Base-by-base conservation (phyloP, 345 rosid species). In the Lenwebbia sp. region DNA sequence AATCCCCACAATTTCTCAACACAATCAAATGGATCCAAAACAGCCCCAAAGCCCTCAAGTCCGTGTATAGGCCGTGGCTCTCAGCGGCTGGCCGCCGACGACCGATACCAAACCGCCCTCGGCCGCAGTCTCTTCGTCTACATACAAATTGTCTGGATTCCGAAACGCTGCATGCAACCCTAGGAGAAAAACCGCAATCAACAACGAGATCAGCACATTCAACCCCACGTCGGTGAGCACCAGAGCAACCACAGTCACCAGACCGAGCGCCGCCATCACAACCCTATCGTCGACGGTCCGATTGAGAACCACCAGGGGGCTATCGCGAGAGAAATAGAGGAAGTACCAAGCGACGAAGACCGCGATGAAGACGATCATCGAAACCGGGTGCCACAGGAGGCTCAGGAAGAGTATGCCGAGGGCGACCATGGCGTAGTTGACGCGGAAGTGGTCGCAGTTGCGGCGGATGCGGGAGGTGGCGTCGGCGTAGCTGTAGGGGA, bases 361-460 rank as follows among this genome's bases (percentile, higher is more conserved):
- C 10, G 47, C 62, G 28, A 83, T 19, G 85, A 83, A 25, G 60
- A 83, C 49, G 62, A 83, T 51, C 62, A 54, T 37, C 81, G 81
- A 70, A 40, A 70, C 81, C 81, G 81, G 81, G 81, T 70, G 81
- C 81, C 81, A 70, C 13, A 70, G 81, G 47, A 70, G 81, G 81
- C 81, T 70, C 47, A 70, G 47, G 85, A 83, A 52, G 62, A 83
- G 85, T 6, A 83, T 6, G 85, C 26, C 37, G 85, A 83, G 62
- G 65, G 60, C 57, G 50, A 83, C 21, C 62, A 52, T 28, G 51
- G 62, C 65, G 85, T 83, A 83, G 85, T 83, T 83, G 85, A 83
- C 56, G 85, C 85, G 85, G 85, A 83, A 83, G 65, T 83, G 85
- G 85, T 14, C 22, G 85, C 56, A 57, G 60, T 83, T 83, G 37